Evolutionary conservation across 768 basidiomycete species (phyloP), one percentile per base, ranked within the genome.

Genomic region (Asterophora lycoperdoides): DNA sequence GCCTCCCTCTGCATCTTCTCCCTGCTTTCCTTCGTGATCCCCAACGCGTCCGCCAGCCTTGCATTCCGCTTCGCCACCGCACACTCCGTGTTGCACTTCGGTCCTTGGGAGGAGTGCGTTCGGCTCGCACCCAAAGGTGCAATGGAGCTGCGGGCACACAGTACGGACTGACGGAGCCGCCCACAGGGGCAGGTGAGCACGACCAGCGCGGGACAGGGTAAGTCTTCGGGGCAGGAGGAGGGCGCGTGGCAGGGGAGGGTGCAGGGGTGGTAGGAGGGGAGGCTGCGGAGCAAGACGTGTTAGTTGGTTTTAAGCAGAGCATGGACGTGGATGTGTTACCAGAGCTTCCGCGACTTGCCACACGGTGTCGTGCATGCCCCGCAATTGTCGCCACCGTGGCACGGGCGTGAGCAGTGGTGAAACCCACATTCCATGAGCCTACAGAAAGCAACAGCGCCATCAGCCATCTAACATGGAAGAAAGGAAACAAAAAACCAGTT

Each of bases 211-310:
- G 75, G 76, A 60, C 95, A 99, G 2, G 93, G 83, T 8, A 85
- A 79, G 2, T 78, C 74, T 66, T 96, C 90, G 5, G 84, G 73
- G 64, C 96, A 98, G 8, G 79, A 68, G 0, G 91, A 76, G 0
- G 96, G 96, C 1, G 93, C 93, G 57, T 98, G 96, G 62, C 95
- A 97, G 0, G 80, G 73, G 1, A 72, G 70, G 1, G 79, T 82
- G 61, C 89, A 96, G 0, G 88, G 83, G 54, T 96, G 93, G 8
- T 77, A 72, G 5, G 71, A 72, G 1, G 86, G 87, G 29, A 85
- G 67, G 59, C 89, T 89, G 44, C 4, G 34, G 14, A 40, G 33
- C 34, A 10, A 44, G 26, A 15, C 5, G 41, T 28, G 19, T 28
- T 18, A 50, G 20, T 33, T 2, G 42, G 7, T 7, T 13, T 28